Conservation (phyloP, 345 rosid genomes). For the Bruguiera parviflora region DNA sequence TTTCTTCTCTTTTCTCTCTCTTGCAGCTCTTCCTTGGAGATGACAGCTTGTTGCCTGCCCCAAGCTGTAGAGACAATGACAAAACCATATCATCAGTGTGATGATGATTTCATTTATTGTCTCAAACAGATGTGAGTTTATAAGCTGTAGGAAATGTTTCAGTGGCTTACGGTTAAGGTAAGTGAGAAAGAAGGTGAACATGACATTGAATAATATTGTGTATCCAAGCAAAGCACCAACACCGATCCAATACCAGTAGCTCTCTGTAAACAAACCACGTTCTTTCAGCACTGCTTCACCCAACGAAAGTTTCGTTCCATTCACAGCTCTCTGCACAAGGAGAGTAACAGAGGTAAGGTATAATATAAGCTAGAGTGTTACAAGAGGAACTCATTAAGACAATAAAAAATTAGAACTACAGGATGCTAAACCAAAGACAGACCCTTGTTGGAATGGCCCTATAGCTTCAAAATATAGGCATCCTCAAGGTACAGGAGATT, state of each 20-base stretch:
- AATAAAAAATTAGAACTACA: not conserved
- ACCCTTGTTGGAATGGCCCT: not conserved
- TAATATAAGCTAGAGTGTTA: conserved; percentile 10
- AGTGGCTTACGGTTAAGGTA: conserved; percentile 73
- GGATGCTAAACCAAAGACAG: conserved; percentile 7
- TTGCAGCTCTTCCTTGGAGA: conserved; percentile 83
- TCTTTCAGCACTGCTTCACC: conserved; percentile 65
- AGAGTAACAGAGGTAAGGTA: conserved; percentile 14
- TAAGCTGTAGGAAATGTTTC: not conserved
- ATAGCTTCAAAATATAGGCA: not conserved
- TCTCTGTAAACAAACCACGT: conserved; percentile 72
- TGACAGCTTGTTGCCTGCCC: conserved; percentile 81
- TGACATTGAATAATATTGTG: conserved; percentile 61
- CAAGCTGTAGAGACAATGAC: conserved; percentile 45
- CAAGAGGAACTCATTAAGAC: not conserved
- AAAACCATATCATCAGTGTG: not conserved
- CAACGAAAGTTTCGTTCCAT: conserved; percentile 38
- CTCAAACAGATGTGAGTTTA: not conserved
- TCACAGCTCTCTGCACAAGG: conserved; percentile 51
- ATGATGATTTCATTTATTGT: not conserved
- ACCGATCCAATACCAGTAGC: conserved; percentile 99
- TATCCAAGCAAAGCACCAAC: conserved; percentile 90
- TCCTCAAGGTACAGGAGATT: not conserved
- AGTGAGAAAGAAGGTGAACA: conserved; percentile 72
- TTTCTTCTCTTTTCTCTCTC: conserved; percentile 81